A percentile compares a stretch with the other conserved stretches of the same genome.
These are phyloP conservation scores for Mycena citricolor DNA, from an alignment of 1,284 basidiomycete genomes.

Conservation along the genomic window DNA sequence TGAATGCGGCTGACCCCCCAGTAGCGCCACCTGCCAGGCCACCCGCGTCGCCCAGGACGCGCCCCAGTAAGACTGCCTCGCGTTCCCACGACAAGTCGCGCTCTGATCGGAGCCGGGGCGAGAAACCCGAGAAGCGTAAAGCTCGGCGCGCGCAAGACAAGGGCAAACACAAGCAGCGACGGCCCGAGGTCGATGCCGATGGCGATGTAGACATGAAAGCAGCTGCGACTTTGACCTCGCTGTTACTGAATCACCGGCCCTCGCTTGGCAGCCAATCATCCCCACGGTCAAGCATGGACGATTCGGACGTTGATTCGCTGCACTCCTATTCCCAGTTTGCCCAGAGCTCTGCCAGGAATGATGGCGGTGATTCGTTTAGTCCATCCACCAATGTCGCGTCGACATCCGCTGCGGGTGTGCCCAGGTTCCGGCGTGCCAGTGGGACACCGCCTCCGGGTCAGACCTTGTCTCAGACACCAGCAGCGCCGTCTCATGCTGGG, in stretches of 20 bases:
- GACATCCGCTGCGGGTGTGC: constrained; percentile 2
- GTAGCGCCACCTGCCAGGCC: constrained; percentile 51
- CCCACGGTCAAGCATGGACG: constrained; percentile 68
- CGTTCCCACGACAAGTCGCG: constrained; percentile 35
- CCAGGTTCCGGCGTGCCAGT: constrained; percentile 17
- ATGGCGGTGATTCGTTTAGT: constrained; percentile 28
- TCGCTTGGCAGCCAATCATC: constrained; percentile 58
- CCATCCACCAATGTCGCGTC: no score
- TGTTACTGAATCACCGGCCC: constrained; percentile 63
- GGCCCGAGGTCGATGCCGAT: constrained; percentile 41
- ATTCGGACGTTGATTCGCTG: constrained; percentile 53
- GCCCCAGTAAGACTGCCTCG: constrained; percentile 33
- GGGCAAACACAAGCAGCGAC: constrained; percentile 49
- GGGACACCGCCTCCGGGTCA: constrained; percentile 21
- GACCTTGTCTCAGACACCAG: constrained; percentile 27
- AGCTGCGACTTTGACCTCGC: constrained; percentile 72
- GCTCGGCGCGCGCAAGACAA: constrained; percentile 44
- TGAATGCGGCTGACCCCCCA: constrained; percentile 70
- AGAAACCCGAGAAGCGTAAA: constrained; percentile 36
- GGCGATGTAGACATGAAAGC: constrained; percentile 76
- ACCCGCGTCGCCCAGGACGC: constrained; percentile 39
- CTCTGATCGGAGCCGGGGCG: constrained; percentile 32
- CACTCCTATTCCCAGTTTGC: constrained; percentile 60
- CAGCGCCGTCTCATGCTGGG: constrained; percentile 21
- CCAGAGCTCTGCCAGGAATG: constrained; percentile 58